Base-by-base conservation (phyloP, 768 basidiomycete genomes). In the Tubosaeta sp. region DNA sequence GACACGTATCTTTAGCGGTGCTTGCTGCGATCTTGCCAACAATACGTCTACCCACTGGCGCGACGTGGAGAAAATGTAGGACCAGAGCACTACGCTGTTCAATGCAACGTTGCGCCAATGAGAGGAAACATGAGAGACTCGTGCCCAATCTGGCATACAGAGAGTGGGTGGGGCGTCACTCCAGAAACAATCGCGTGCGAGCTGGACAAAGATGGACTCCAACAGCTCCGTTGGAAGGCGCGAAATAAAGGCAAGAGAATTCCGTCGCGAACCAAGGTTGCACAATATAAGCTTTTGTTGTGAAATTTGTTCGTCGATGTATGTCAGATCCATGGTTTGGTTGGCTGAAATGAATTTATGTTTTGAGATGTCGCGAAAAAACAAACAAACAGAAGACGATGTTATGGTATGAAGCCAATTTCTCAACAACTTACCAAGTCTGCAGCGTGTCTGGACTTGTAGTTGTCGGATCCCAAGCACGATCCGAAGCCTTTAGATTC, bases 1-100 rank as follows among this genome's bases (percentile, higher is more conserved):
- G 24, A 46, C 27, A 10, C 25, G n/a, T 35, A 59, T 31, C 29
- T 35, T 46, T 12, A 61, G 34, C 16, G 66, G 60, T 7, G 71
- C 71, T 58, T 65, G 67, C 45, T 73, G 74, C 0, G 76, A 78
- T 10, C 77, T 68, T 32, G 57, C 58, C 36, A 78, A 48, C 68
- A 74, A 73, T 51, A 71, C 72, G 25, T 70, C 59, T 10, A 66
- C 67, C 70, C 73, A 74, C 35, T 51, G 58, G 0, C 63, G 62
- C 3, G 63, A 63, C 3, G 45, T 55, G 22, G 72, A 62, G 8
- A 66, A 52, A 16, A 69, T 61, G 35, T 58, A 57, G 18, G 47
- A 64, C 38, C 38, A 39, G 16, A 42, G 22, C 10, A 13, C 6
- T 7, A 19, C 3, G 14, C 19, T 21, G 10, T 39, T 30, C 12